phyloP scores from a whole-genome alignment of 2,329 filamentous ascomycete species.

The Scolecobasidium constrictum region DNA sequence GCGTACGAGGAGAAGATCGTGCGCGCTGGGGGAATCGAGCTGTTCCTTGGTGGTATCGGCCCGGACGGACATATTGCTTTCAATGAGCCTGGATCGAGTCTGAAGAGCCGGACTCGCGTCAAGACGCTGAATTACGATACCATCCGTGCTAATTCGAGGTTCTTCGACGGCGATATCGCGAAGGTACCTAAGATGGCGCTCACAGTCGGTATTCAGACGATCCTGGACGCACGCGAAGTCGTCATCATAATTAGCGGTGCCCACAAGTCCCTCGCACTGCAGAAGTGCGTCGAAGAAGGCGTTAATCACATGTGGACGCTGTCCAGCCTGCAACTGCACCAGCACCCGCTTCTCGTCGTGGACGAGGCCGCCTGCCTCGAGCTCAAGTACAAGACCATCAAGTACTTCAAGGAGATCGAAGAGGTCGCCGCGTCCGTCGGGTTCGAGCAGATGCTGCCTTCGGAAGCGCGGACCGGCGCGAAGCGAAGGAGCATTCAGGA shows the following conservation, averaged over 20 bases:
- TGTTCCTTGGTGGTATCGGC: slow-evolving; percentile 77
- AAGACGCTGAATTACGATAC: slow-evolving; percentile 85
- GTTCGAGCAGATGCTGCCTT: slow-evolving; percentile 25
- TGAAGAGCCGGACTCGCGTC: slow-evolving; percentile 68
- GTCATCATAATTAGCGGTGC: slow-evolving; percentile 73
- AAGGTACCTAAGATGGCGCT: slow-evolving; percentile 73
- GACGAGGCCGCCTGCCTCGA: slow-evolving; percentile 58
- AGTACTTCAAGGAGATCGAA: slow-evolving; percentile 41
- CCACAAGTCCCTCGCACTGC: slow-evolving; percentile 69
- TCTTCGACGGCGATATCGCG: slow-evolving; percentile 64
- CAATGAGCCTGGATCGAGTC: slow-evolving; percentile 75
- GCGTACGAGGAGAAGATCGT: slow-evolving; percentile 72
- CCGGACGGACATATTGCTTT: slow-evolving; percentile 84
- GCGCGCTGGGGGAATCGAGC: slow-evolving; percentile 65
- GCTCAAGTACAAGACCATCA: slow-evolving; percentile 34
- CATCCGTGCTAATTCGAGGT: slow-evolving; percentile 73
- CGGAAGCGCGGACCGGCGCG: slow-evolving; percentile 17
- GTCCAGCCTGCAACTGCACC: slow-evolving; percentile 69
- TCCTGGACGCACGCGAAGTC: slow-evolving; percentile 62
- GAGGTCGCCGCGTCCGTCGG: slow-evolving; percentile 33
- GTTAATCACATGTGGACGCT: slow-evolving; percentile 90
- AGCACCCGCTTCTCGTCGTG: slow-evolving; percentile 70
- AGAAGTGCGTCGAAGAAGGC: slow-evolving; percentile 69
- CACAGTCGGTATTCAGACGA: slow-evolving; percentile 75
- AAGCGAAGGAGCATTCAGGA: slow-evolving; percentile 25